Base-by-base conservation (phyloP, 169 alveolate species). In the Plasmodium knowlesi region DNA sequence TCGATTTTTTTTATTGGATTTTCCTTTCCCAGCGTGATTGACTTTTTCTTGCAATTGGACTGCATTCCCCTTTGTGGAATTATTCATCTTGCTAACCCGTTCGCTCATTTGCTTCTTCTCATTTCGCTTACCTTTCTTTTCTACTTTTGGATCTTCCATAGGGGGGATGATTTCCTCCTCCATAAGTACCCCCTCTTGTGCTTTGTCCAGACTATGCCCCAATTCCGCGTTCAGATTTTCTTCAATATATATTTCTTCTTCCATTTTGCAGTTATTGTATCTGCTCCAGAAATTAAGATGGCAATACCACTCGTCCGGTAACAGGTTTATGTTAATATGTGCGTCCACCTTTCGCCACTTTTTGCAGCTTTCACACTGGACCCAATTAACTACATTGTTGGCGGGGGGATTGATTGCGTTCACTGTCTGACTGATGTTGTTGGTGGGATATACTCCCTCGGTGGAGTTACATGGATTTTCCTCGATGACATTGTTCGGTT, bases 241-340 rank as follows among this genome's bases (percentile, higher is more conserved):
- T 28, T 86, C 93, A 46, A 86, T 6, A n/a, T 41, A 70, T 57
- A 83, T 50, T 72, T 90, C 94, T 61, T 90, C 94, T 61, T 82
- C 92, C 70, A 81, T 37, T n/a, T 80, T 88, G 39, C 94, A 90
- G 19, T 39, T 82, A 46, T 82, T 82, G 82, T 82, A 90, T 10
- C 25, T 61, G 19, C 67, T 90, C 97, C 97, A 96, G 34, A 96
- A 88, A 82, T 96, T 96, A 25, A 96, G 72, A 25, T 93, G 50
- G 72, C 97, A 96, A n/a, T 92, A 95, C 97, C 97, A 96, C n/a
- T 92, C 82, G 43, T 96, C 97, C 22, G 97, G 97, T 74, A 96
- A 57, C 57, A 88, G 41, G 28, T 82, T 95, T n/a, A 96, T 93
- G 61, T 96, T 93, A 16, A 96, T 95, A 34, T 82, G 82, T 32